A percentile compares a stretch with the other conserved stretches of the same genome.
Evolutionary conservation across 2,329 filamentous ascomycete genomes (phyloP).

Genomic region (Colletotrichum tabaci): DNA sequence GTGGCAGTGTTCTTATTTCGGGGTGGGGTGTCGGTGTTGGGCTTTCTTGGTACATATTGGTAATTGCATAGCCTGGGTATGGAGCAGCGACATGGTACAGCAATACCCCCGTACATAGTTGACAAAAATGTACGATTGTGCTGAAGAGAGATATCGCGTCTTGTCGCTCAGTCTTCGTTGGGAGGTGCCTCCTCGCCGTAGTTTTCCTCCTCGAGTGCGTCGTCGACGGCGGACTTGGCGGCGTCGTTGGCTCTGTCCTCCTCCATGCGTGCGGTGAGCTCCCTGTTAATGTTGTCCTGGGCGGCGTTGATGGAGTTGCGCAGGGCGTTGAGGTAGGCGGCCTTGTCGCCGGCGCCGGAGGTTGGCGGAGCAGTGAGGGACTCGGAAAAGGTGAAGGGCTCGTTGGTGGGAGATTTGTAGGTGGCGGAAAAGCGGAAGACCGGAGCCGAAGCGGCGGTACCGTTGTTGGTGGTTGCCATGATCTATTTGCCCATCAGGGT

Average conservation of each 20-base stretch:
- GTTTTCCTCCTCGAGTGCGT: slow-evolving; percentile 78
- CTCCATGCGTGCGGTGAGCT: slow-evolving; percentile 82
- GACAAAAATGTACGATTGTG: slow-evolving; percentile 33
- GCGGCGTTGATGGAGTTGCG: slow-evolving; percentile 69
- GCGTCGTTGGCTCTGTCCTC: slow-evolving; percentile 72
- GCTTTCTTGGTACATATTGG: slow-evolving; percentile 38
- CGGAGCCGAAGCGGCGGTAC: slow-evolving; percentile 15
- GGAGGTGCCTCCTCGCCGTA: slow-evolving; percentile 87
- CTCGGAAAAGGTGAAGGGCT: slow-evolving; percentile 61
- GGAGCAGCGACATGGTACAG: slow-evolving; percentile 46
- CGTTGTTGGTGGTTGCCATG: slow-evolving; percentile 33
- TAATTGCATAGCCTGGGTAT: slow-evolving; percentile 46
- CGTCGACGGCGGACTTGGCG: slow-evolving; percentile 56
- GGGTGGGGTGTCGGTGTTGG: slow-evolving; percentile 13
- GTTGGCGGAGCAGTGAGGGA: slow-evolving; percentile 53
- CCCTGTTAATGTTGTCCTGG: slow-evolving; percentile 78
- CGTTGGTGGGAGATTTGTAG: slow-evolving; percentile 68
- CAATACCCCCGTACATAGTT: slow-evolving; percentile 47
- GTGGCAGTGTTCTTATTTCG: slow-evolving; percentile 9
- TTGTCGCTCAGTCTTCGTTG: slow-evolving; percentile 67
- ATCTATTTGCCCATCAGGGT: not conserved
- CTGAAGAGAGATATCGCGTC: slow-evolving; percentile 24
- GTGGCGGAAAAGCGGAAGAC: slow-evolving; percentile 59
- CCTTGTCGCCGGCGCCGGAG: slow-evolving; percentile 64
- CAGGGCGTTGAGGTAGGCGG: slow-evolving; percentile 72